These are phyloP conservation scores for Aechmea fasciata DNA, from an alignment of 176 grass and related monocot species.

Conservation along the genomic window DNA sequence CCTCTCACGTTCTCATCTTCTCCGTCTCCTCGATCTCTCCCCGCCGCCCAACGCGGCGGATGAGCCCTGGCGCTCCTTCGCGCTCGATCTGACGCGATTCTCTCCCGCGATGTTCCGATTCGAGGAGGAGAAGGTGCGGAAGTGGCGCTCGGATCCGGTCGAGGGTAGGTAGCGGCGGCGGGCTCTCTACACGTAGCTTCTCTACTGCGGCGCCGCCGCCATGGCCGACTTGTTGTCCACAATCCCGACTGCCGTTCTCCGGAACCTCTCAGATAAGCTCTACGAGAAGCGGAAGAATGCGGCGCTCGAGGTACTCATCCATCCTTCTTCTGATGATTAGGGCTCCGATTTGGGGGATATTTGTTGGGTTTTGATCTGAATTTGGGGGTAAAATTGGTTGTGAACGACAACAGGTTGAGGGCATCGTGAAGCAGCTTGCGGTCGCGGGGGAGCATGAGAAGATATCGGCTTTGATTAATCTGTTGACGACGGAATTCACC, in stretches of 20 bases:
- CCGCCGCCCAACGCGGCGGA: not conserved
- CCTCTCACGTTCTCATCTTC: not conserved
- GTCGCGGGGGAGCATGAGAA: constrained; percentile 76
- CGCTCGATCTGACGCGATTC: not conserved
- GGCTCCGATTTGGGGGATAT: not conserved
- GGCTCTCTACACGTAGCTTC: not conserved
- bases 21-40: not conserved
- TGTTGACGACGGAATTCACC: constrained; percentile 62
- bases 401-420: constrained; percentile 51
- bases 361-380: not conserved
- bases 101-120: constrained; percentile 12
- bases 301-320: constrained; percentile 74
- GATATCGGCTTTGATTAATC: constrained; percentile 56
- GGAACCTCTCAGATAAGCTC: constrained; percentile 96
- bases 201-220: constrained; percentile 1
- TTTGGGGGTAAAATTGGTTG: constrained; percentile 1
- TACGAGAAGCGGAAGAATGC: constrained; percentile 99
- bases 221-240: constrained; percentile 59
- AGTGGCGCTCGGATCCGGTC: not conserved
- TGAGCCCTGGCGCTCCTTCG: not conserved
- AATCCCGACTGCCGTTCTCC: constrained; percentile 70
- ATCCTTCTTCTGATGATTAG: constrained; percentile 12
- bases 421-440: constrained; percentile 76
- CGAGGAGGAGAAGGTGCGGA: not conserved
- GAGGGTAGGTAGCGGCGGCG: not conserved